Base-by-base conservation (phyloP, 163 green algal species). In the Volvox carteri region DNA sequence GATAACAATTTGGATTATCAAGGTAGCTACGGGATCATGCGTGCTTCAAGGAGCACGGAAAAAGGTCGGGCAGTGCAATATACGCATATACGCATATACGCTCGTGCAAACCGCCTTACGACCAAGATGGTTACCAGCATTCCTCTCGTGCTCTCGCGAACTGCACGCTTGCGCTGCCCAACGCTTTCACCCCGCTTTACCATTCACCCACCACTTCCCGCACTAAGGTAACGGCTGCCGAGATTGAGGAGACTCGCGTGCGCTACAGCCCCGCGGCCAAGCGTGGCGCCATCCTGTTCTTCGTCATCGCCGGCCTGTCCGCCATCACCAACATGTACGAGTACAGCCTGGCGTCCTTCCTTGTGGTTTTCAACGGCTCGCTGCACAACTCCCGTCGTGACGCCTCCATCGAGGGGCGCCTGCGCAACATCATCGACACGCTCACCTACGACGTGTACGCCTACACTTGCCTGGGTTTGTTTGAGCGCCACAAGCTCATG, bases 401-500 rank as follows among this genome's bases (percentile, higher is more conserved):
- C 48, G 56, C 73, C 1, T 76, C 44, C 42, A 80, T 90, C 33
- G 85, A 85, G 42, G 94, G 89, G 6, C 93, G 96, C 30, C 92
- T 98, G 80, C 83, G 92, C 72, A 95, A 95, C 92, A 95, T 98
- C 84, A 94, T 96, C 54, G 95, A 98, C 46, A 92, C 92, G n/a
- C 91, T 97, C 44, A 98, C 96, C 5, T 95, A 87, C 73, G 96
- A 98, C 70, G 93, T 98, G 56, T 98, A 97, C 90, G 93, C 91
- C 85, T 98, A 98, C 95, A 97, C 95, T 1, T 98, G 95, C 91
- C 90, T 97, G 28, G 94, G 96, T 30, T 92, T 98, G 60, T 98
- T 98, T 90, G 96, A 98, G 92, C 88, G 90, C n/a, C 96, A 98
- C 93, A 98, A 98, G 94, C 94, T 98, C 16, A 96, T 98, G 94